phyloP scores from a whole-genome alignment of 192 early-diverging fungal genomes.

The Glomus cerebriforme region DNA sequence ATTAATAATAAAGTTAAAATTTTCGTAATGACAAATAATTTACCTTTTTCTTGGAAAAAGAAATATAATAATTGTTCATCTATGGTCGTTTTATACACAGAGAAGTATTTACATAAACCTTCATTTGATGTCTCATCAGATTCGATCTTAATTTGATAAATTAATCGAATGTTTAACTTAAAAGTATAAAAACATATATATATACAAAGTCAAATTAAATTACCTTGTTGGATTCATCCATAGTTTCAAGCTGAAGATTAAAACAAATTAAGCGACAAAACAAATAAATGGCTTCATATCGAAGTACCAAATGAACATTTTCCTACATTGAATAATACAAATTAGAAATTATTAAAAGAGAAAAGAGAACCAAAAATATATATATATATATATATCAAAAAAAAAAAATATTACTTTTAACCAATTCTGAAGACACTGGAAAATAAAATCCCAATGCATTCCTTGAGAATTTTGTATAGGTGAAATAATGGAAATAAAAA shows the following conservation, averaged over 20 bases:
- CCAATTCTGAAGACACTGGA: constrained; percentile 34
- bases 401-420: constrained; percentile 27
- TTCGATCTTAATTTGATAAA: not conserved
- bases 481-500: constrained; percentile 39
- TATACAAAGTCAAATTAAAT: not conserved
- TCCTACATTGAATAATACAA: not conserved
- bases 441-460: constrained; percentile 49
- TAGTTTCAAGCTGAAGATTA: not conserved
- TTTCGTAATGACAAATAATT: not conserved
- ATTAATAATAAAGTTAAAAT: not conserved
- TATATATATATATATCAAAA: not conserved
- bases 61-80: not conserved
- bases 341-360: not conserved
- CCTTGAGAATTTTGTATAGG: constrained; percentile 49
- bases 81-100: not conserved
- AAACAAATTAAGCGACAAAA: not conserved
- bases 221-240: not conserved
- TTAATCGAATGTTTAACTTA: not conserved
- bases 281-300: constrained; percentile 29
- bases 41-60: constrained; percentile 21
- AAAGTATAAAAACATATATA: not conserved
- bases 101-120: not conserved
- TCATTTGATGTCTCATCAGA: not conserved
- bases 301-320: not conserved
- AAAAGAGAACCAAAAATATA: not conserved